These are phyloP conservation scores for Bertia moriformis DNA, from an alignment of 2,329 filamentous ascomycete species.

Conservation along the genomic window DNA sequence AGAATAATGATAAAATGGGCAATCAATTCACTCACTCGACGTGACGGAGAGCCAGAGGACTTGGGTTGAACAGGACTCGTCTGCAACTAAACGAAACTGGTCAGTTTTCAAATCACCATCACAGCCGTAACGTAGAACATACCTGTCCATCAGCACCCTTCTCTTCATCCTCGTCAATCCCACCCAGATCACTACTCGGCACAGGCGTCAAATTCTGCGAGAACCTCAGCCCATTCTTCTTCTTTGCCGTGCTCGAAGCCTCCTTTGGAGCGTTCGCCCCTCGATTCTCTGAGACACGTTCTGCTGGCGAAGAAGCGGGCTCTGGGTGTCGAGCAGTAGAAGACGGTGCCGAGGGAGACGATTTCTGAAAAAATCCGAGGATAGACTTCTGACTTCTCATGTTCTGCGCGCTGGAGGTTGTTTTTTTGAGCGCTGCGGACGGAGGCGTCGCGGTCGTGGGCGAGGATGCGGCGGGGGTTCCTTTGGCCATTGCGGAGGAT, in stretches of 20 bases:
- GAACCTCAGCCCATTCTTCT: background rate
- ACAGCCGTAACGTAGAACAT: no score
- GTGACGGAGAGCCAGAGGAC: background rate
- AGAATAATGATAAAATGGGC: no score
- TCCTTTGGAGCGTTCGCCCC: background rate
- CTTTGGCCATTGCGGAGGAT: constrained; percentile 18
- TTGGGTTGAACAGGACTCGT: no score
- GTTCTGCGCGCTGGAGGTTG: constrained; percentile 22
- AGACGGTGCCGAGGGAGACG: background rate
- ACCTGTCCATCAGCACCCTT: background rate
- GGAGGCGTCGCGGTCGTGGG: constrained; percentile 16
- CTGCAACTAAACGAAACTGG: no score
- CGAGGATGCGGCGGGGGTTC: constrained; percentile 15
- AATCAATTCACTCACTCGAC: background rate
- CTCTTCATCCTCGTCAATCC: background rate
- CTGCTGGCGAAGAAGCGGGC: background rate
- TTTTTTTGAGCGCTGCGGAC: constrained; percentile 15
- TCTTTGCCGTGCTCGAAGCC: background rate
- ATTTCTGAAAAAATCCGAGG: background rate
- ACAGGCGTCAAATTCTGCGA: constrained; percentile 1
- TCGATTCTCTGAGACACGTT: background rate
- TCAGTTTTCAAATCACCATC: no score
- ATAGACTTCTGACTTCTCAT: constrained; percentile 8
- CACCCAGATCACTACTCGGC: background rate
- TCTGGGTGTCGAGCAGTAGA: background rate